These are phyloP conservation scores for Phytopythium litorale DNA, from an alignment of 352 stramenopile species.

Conservation along the genomic window DNA sequence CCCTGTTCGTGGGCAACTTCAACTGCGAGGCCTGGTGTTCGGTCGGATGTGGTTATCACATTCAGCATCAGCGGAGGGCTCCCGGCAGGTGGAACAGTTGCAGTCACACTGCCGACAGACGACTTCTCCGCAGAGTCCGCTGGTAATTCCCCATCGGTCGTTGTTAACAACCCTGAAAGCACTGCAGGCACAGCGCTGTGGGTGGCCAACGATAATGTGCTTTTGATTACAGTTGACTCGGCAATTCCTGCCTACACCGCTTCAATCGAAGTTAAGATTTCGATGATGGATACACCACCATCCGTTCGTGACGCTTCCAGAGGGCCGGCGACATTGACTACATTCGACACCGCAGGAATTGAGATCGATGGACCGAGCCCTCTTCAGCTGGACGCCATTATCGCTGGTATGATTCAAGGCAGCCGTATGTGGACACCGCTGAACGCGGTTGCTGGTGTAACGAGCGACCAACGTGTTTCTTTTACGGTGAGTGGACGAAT, in stretches of 20 bases:
- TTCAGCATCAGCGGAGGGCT: constrained; percentile 47
- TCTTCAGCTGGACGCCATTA: constrained; percentile 41
- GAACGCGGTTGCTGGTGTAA: constrained; percentile 39
- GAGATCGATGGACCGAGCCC: constrained; percentile 48
- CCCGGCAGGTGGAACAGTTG: constrained; percentile 32
- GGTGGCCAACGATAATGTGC: constrained; percentile 14
- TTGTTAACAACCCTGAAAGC: constrained; percentile 21
- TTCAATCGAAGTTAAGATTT: constrained; percentile 27
- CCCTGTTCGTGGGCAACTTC: constrained; percentile 29
- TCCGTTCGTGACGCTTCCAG: constrained; percentile 26
- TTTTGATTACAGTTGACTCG: constrained; percentile 8
- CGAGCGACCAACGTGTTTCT: constrained; percentile 36
- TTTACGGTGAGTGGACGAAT: constrained; percentile 47
- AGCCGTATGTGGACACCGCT: constrained; percentile 41
- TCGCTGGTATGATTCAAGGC: constrained; percentile 34
- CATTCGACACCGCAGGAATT: constrained; percentile 30
- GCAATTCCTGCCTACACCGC: constrained; percentile 30
- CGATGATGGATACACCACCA: constrained; percentile 32
- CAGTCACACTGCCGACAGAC: constrained; percentile 22
- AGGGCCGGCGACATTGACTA: constrained; percentile 26
- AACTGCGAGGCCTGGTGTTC: constrained; percentile 43
- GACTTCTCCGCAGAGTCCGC: constrained; percentile 36
- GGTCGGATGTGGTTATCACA: constrained; percentile 31
- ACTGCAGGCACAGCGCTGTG: constrained; percentile 19
- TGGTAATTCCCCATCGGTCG: constrained; percentile 15